Evolutionary conservation across 805 yeast genomes (phyloP).

Genomic region (Metschnikowia arizonensis): DNA sequence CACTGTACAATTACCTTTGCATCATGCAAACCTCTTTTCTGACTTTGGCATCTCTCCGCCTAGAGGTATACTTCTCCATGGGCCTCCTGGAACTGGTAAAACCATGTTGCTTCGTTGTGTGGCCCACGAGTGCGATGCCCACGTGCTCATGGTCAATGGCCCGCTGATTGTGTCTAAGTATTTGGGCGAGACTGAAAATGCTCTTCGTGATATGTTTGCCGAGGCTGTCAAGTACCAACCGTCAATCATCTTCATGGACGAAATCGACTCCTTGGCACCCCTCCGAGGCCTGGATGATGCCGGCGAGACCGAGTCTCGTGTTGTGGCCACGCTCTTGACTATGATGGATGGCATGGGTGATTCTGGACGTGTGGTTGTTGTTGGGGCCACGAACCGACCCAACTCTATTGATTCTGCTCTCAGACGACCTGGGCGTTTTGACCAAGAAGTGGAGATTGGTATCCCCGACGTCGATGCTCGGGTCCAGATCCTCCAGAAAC

Average conservation of each 20-base stretch:
- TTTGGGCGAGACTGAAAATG: slow-evolving; percentile 88
- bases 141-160: slow-evolving; percentile 80
- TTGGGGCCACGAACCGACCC: slow-evolving; percentile 73
- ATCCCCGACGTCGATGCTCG: slow-evolving; percentile 87
- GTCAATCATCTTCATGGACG: slow-evolving; percentile 83
- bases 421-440: slow-evolving; percentile 84
- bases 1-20: slow-evolving; percentile 75
- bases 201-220: slow-evolving; percentile 71
- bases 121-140: slow-evolving; percentile 76
- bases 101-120: slow-evolving; percentile 82
- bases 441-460: slow-evolving; percentile 84
- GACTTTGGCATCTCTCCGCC: slow-evolving; percentile 92
- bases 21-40: slow-evolving; percentile 68
- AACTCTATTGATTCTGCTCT: slow-evolving; percentile 66
- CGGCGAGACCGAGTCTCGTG: slow-evolving; percentile 86
- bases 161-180: slow-evolving; percentile 91
- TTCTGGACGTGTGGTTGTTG: slow-evolving; percentile 59
- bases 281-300: slow-evolving; percentile 77
- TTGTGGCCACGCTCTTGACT: slow-evolving; percentile 83
- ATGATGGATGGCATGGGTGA: slow-evolving; percentile 76
- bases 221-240: slow-evolving; percentile 90
- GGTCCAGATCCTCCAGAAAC: slow-evolving; percentile 62
- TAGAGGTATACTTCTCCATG: slow-evolving; percentile 87
- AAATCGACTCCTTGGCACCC: slow-evolving; percentile 89
- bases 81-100: slow-evolving; percentile 97